Conservation (phyloP, 2,329 filamentous ascomycete species). For the Penicillium griseofulvum region DNA sequence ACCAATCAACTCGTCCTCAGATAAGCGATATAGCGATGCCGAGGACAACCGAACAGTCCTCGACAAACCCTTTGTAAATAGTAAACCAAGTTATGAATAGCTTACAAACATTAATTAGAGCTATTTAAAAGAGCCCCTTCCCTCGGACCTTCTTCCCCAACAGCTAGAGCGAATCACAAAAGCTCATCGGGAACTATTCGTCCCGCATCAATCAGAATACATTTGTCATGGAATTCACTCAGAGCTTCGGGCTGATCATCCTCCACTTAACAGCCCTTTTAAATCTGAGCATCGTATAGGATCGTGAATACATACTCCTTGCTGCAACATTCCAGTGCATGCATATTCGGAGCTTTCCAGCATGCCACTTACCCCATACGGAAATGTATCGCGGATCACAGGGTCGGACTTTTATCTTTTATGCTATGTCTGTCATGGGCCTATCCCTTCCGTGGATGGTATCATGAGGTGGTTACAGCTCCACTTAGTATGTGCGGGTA, state of each 20-base stretch:
- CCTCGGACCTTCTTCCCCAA: neutral
- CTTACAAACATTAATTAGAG: neutral
- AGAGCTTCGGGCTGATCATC: neutral
- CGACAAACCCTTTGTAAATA: neutral
- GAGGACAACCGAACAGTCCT: neutral
- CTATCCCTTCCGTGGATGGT: neutral
- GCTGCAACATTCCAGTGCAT: slow-evolving; percentile 4
- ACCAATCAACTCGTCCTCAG: neutral
- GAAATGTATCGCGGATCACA: slow-evolving; percentile 3
- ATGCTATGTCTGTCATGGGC: neutral
- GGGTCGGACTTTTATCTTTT: neutral
- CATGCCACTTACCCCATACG: slow-evolving; percentile 9
- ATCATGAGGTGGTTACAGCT: neutral
- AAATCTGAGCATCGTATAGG: neutral
- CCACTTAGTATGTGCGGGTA: neutral
- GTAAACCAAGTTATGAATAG: neutral
- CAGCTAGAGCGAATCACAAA: neutral
- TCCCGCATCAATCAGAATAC: neutral
- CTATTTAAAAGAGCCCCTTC: neutral
- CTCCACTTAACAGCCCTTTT: neutral
- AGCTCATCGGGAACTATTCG: neutral
- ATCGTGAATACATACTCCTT: slow-evolving; percentile 1
- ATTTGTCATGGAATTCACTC: neutral
- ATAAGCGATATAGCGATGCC: neutral
- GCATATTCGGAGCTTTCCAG: slow-evolving; percentile 12